These are phyloP conservation scores for Pleurotus tuoliensis DNA, from an alignment of 768 basidiomycete genomes.

Conservation along the genomic window DNA sequence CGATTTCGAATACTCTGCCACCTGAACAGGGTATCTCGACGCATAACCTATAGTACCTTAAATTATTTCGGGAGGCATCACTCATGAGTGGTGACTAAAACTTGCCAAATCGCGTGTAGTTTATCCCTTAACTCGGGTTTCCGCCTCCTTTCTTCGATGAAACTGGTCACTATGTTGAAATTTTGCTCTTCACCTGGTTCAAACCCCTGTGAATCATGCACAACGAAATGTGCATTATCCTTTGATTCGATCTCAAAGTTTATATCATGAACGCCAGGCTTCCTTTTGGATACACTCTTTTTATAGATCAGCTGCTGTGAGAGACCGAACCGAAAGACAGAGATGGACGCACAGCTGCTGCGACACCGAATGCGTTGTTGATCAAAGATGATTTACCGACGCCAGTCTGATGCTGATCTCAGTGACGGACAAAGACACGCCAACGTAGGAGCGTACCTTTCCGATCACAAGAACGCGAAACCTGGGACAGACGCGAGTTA, in stretches of 20 bases:
- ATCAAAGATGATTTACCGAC: slow-evolving; percentile 26
- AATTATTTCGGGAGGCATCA: background rate
- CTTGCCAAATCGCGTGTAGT: slow-evolving; percentile 27
- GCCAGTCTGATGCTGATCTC: slow-evolving; percentile 18
- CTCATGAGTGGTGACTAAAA: background rate
- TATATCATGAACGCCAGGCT: slow-evolving; percentile 21
- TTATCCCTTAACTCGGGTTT: slow-evolving; percentile 19
- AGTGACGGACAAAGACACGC: background rate
- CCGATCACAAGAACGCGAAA: slow-evolving; percentile 24
- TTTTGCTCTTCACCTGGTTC: slow-evolving; percentile 22
- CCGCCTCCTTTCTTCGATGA: slow-evolving; percentile 17
- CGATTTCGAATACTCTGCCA: slow-evolving; percentile 20
- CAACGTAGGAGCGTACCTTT: slow-evolving; percentile 15
- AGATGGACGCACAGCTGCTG: slow-evolving; percentile 15
- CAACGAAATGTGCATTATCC: slow-evolving; percentile 22
- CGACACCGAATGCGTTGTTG: slow-evolving; percentile 23
- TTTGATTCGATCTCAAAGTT: slow-evolving; percentile 20
- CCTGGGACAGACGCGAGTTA: slow-evolving; percentile 9
- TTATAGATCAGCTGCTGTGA: background rate
- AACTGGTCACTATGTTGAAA: slow-evolving; percentile 19
- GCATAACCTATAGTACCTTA: slow-evolving; percentile 21
- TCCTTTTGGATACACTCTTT: slow-evolving; percentile 17
- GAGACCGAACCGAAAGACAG: background rate
- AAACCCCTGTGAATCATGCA: slow-evolving; percentile 28
- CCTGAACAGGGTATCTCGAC: slow-evolving; percentile 22